Evolutionary conservation across 148 eudicot species (phyloP), one percentile per base, ranked within the genome.

Genomic region (Chenopodium formosanum): DNA sequence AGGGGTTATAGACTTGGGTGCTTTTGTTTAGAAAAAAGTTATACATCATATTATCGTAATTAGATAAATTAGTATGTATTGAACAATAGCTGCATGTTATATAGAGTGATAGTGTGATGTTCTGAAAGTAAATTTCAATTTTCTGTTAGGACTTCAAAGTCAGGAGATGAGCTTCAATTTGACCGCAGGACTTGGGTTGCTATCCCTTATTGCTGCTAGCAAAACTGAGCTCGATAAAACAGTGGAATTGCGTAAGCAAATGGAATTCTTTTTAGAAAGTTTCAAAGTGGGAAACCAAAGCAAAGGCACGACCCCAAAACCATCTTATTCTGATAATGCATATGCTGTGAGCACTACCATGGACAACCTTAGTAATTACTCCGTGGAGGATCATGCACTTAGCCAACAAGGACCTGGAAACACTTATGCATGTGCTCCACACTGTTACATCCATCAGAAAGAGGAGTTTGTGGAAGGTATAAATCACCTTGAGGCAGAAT

Each of bases 191-290:
- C 83, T 90, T 65, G 93, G 94, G 65, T 80, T 93, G 62, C 70
- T 91, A 79, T 89, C 88, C 67, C 90, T 91, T n/a, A 60, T 93
- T 29, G 85, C 88, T 22, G 84, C 84, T 25, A 88, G 87, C 82
- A 90, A 88, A 89, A 88, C 85, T 74, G 92, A 92, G 75, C 90
- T 91, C 22, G 85, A 84, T 60, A 85, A 88, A 75, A 86, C 92
- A 73, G 74, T 83, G 12, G 89, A 89, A 80, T 64, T 91, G 74
- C 88, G 87, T 70, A 85, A 79, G 77, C 86, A 89, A 74, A 87
- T 91, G 87, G 94, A 93, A 80, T 52, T 48, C 25, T 86, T 85
- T 75, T 80, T 92, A 69, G 82, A 78, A 68, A 82, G 82, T 79
- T 75, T 83, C 29, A 89, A 84, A 82, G 85, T 78, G 65, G 86